A percentile compares a stretch with the other conserved stretches of the same genome.
phyloP scores from a whole-genome alignment of 2,329 filamentous ascomycete species.

The Tolypocladium paradoxum region DNA sequence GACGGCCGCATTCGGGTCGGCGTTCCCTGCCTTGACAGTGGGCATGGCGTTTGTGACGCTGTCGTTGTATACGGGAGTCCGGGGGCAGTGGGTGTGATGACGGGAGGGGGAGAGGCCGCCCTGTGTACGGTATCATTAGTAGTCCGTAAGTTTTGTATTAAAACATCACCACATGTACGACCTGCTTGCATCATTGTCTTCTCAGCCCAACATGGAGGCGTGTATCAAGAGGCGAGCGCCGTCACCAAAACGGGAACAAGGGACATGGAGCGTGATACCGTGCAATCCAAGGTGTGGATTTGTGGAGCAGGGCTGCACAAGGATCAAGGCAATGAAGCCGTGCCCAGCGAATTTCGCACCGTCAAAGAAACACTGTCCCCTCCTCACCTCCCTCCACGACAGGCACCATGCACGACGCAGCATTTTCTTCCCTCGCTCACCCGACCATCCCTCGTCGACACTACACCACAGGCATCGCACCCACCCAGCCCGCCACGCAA shows the following conservation, averaged over 20 bases:
- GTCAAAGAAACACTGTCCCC: not conserved
- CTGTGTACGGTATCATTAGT: too few species aligned
- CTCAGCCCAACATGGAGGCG: too few species aligned
- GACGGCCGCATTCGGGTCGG: not conserved
- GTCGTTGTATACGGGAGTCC: not conserved
- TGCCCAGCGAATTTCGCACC: not conserved
- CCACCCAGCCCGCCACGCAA: not conserved
- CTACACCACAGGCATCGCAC: not conserved
- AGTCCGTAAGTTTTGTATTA: too few species aligned
- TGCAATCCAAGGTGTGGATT: too few species aligned
- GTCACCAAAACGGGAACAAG: too few species aligned
- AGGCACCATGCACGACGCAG: not conserved
- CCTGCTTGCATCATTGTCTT: too few species aligned
- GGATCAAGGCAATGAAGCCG: too few species aligned
- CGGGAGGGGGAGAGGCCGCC: not conserved
- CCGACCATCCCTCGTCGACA: not conserved
- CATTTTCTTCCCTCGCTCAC: not conserved
- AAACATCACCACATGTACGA: too few species aligned
- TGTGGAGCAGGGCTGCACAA: too few species aligned
- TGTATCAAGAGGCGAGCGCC: too few species aligned
- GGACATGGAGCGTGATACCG: too few species aligned
- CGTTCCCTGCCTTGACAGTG: not conserved
- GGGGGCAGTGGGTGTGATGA: not conserved
- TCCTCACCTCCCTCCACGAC: too few species aligned
- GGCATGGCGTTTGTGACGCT: not conserved